These are phyloP conservation scores for Salix arbutifolia DNA, from an alignment of 345 rosid genomes.

Conservation along the genomic window DNA sequence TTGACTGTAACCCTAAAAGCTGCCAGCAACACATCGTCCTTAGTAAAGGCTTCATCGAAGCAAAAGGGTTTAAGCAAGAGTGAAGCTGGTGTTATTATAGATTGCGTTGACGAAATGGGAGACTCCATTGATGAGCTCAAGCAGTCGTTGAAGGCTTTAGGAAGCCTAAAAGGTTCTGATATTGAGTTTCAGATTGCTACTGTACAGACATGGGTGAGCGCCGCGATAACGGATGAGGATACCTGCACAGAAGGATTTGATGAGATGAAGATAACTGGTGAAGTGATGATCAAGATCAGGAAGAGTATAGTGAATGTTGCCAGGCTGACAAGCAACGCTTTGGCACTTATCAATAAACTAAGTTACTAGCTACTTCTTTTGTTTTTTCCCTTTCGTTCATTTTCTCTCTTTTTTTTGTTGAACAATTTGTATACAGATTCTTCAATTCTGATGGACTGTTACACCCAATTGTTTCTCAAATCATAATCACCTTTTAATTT, in stretches of 20 bases:
- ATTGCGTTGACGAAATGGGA: conserved; percentile 44
- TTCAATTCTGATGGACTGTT: background rate
- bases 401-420: background rate
- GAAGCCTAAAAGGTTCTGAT: conserved; percentile 3
- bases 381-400: too few relatives aligned
- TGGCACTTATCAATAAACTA: conserved; percentile 54
- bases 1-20: conserved; percentile 41
- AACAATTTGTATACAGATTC: background rate
- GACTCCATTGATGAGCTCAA: conserved; percentile 51
- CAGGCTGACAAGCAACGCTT: conserved; percentile 55
- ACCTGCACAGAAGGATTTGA: conserved; percentile 70
- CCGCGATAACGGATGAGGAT: conserved; percentile 59
- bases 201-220: conserved; percentile 59
- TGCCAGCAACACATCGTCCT: conserved; percentile 26
- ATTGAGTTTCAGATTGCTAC: conserved; percentile 32
- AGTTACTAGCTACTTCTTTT: background rate
- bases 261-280: conserved; percentile 34
- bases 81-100: conserved; percentile 41
- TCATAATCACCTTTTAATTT: background rate
- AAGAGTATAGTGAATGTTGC: conserved; percentile 35
- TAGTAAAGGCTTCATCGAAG: conserved; percentile 27
- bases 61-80: conserved; percentile 23
- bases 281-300: conserved; percentile 39
- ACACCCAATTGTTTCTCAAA: background rate
- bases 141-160: conserved; percentile 42